These are phyloP conservation scores for Cladosporium colombiae DNA, from an alignment of 2,329 filamentous ascomycete species.

Conservation along the genomic window DNA sequence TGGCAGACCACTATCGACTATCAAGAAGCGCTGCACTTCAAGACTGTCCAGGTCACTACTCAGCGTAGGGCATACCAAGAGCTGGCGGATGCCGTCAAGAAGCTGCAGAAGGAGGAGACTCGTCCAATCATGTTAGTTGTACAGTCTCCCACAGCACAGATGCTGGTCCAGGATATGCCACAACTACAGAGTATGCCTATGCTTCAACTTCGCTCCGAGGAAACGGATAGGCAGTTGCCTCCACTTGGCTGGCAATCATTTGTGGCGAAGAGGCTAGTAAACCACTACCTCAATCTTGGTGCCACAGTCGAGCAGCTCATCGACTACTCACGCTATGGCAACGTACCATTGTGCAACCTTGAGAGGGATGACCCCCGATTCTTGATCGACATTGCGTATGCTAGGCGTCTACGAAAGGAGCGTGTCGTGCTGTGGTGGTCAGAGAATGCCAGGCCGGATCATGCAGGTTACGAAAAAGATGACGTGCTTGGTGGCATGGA, in stretches of 20 bases:
- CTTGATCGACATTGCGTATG: slow-evolving; percentile 94
- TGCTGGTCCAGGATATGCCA: slow-evolving; percentile 82
- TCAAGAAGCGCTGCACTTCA: slow-evolving; percentile 82
- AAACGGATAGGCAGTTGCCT: slow-evolving; percentile 81
- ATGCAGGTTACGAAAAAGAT: slow-evolving; percentile 93
- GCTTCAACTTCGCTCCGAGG: slow-evolving; percentile 76
- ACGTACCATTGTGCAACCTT: slow-evolving; percentile 92
- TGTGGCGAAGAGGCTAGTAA: slow-evolving; percentile 79
- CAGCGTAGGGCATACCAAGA: slow-evolving; percentile 86
- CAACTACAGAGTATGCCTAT: slow-evolving; percentile 82
- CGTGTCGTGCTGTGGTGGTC: slow-evolving; percentile 99
- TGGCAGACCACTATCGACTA: slow-evolving; percentile 85
- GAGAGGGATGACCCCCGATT: slow-evolving; percentile 93
- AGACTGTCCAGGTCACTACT: slow-evolving; percentile 83
- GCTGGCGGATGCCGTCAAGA: slow-evolving; percentile 83
- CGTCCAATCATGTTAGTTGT: slow-evolving; percentile 82
- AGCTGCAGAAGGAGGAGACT: slow-evolving; percentile 80
- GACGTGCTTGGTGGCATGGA: slow-evolving; percentile 82
- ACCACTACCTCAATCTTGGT: slow-evolving; percentile 88
- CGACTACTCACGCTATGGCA: slow-evolving; percentile 84
- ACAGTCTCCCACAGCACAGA: slow-evolving; percentile 81
- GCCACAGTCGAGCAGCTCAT: slow-evolving; percentile 89
- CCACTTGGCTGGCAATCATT: slow-evolving; percentile 93
- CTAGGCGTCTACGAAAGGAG: slow-evolving; percentile 82
- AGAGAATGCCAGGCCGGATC: slow-evolving; percentile 79